Evolutionary conservation across 2,329 filamentous ascomycete genomes (phyloP).

Genomic region (Monosporascus cannonballus): DNA sequence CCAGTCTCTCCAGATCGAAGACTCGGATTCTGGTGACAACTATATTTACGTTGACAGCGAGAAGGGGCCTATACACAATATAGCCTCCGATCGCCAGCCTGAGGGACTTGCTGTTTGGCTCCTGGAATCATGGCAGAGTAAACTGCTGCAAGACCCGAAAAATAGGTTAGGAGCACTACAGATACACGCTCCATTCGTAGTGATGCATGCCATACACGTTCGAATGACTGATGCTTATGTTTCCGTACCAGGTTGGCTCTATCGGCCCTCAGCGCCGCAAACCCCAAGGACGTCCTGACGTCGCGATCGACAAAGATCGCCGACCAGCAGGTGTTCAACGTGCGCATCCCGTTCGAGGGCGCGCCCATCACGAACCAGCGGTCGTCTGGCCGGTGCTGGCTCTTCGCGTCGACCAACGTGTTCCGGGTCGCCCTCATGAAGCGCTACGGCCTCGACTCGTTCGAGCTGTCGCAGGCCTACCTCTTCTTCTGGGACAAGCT

Average conservation of each 20-base stretch:
- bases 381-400: slow-evolving; percentile 79
- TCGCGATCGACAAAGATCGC: slow-evolving; percentile 56
- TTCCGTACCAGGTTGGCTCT: slow-evolving; percentile 57
- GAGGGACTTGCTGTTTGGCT: slow-evolving; percentile 45
- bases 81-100: slow-evolving; percentile 22
- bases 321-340: slow-evolving; percentile 77
- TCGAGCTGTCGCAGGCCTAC: slow-evolving; percentile 83
- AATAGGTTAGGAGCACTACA: slow-evolving; percentile 43
- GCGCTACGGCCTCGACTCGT: slow-evolving; percentile 68
- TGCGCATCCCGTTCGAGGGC: slow-evolving; percentile 76
- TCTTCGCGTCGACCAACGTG: slow-evolving; percentile 87
- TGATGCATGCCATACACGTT: too few relatives aligned
- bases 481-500: slow-evolving; percentile 94
- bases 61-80: slow-evolving; percentile 22
- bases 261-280: slow-evolving; percentile 61
- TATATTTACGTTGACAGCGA: slow-evolving; percentile 46
- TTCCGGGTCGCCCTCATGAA: slow-evolving; percentile 87
- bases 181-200: neutral
- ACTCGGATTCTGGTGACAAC: slow-evolving; percentile 32
- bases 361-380: slow-evolving; percentile 80
- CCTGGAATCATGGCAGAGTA: slow-evolving; percentile 53
- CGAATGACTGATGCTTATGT: too few relatives aligned
- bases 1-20: slow-evolving; percentile 38
- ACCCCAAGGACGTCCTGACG: slow-evolving; percentile 60
- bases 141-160: slow-evolving; percentile 58